These are phyloP conservation scores for Passiflora organensis DNA, from an alignment of 345 rosid species.

Conservation along the genomic window DNA sequence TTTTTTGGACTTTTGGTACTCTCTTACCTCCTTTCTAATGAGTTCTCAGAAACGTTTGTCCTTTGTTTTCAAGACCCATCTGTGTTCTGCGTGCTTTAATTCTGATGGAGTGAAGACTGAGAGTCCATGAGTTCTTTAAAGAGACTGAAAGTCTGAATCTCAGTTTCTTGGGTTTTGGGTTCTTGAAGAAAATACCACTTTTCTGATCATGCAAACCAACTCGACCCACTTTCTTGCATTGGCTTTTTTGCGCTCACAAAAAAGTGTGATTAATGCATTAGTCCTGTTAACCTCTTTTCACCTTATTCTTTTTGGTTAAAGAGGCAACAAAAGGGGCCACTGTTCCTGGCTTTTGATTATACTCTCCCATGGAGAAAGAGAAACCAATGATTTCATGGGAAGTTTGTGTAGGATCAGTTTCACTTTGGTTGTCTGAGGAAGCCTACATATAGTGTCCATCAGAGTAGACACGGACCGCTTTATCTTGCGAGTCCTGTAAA, in stretches of 20 bases:
- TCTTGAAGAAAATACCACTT: no score
- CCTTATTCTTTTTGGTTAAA: slow-evolving; percentile 26
- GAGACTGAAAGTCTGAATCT: no score
- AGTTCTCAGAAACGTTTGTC: slow-evolving; percentile 23
- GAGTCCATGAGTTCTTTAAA: slow-evolving; percentile 22
- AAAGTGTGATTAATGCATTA: slow-evolving; percentile 20
- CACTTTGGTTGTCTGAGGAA: slow-evolving; percentile 11
- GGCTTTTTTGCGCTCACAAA: slow-evolving; percentile 12
- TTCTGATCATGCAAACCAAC: slow-evolving; percentile 48
- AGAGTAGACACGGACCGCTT: slow-evolving; percentile 15
- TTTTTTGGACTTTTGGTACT: slow-evolving; percentile 28
- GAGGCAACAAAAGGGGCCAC: slow-evolving; percentile 12
- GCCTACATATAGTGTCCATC: slow-evolving; percentile 21
- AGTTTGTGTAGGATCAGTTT: slow-evolving; percentile 21
- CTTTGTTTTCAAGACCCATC: slow-evolving; percentile 21
- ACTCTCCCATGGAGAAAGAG: slow-evolving; percentile 32
- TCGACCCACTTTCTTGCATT: slow-evolving; percentile 30
- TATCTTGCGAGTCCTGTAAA: slow-evolving; percentile 13
- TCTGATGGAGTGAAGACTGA: slow-evolving; percentile 15
- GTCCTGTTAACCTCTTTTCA: slow-evolving; percentile 19
- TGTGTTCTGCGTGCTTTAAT: slow-evolving; percentile 35
- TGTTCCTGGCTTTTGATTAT: slow-evolving; percentile 30
- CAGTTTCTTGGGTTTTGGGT: slow-evolving; percentile 59
- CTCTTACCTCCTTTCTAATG: slow-evolving; percentile 32
- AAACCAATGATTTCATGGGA: slow-evolving; percentile 36